Base-by-base conservation (phyloP, 768 basidiomycete species). In the Dictyophora rubrovolvata region DNA sequence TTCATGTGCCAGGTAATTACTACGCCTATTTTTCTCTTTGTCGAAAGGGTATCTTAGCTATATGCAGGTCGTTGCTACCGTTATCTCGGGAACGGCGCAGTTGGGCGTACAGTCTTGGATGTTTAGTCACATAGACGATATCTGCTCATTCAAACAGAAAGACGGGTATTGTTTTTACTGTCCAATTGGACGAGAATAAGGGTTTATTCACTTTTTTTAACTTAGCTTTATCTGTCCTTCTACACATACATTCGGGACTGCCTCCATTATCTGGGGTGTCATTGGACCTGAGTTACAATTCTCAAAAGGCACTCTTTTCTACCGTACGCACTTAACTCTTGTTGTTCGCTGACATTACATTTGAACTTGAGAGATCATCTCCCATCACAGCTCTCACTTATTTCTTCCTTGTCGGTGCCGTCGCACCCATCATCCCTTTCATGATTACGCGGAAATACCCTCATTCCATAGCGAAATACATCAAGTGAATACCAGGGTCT, bases 231-330 rank as follows among this genome's bases (percentile, higher is more conserved):
- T 52, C 58, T 59, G 55, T 28, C 47, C 59, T 21, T 50, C 16
- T 5, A 79, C 77, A 5, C 69, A 80, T 62, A 82, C 70, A 9
- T 70, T 70, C 64, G 65, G 53, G 8, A 65, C 67, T n/a, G 68
- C 68, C 33, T 84, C 84, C 57, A 61, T 61, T 51, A 61, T 61
- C 61, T 37, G 71, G 85, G 50, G 78, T 85, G 79, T 84, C 17
- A 80, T 89, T 55, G 87, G 87, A 1, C 87, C 87, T 17, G 71
- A 64, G 28, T 65, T 74, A 18, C 77, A 79, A 64, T 87, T 86
- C 67, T 79, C 79, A 0, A 67, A 72, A 35, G 79, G 77, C 9
- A 75, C 78, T 60, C 69, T 81, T 18, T 87, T 87, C 67, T 81
- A 78, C 54, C 64, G 64, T 56, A 35, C 68, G 5, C 48, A 60